Percentiles rank a stretch among this genome's conserved stretches.
Conservation (phyloP, 2,329 filamentous ascomycete genomes). For the Aspergillus pseudoglaucus region DNA sequence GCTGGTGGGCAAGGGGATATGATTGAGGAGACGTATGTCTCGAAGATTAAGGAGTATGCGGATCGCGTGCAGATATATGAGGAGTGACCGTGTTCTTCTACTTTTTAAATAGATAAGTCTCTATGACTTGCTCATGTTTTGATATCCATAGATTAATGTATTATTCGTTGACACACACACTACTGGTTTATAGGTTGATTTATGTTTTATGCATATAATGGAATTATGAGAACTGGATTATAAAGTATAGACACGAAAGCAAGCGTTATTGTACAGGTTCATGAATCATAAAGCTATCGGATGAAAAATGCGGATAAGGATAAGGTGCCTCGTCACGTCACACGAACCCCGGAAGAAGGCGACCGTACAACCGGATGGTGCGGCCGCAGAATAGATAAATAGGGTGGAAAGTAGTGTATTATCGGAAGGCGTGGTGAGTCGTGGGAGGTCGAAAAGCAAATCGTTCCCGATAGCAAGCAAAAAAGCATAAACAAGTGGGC, state of each 20-base stretch:
- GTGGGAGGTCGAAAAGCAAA: neutral
- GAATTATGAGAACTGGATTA: neutral
- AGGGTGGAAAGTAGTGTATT: no score
- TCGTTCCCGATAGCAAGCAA: slow-evolving; percentile 1
- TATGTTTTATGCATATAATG: neutral
- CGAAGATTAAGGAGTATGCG: slow-evolving; percentile 75
- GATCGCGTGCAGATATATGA: slow-evolving; percentile 78
- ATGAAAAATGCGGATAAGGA: slow-evolving; percentile 10
- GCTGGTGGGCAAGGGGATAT: slow-evolving; percentile 76
- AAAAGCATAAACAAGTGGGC: neutral
- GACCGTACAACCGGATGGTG: no score
- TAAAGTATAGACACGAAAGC: slow-evolving; percentile 1
- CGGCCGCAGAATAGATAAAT: no score
- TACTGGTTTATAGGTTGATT: neutral
- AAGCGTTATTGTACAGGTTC: slow-evolving; percentile 13
- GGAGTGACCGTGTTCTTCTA: slow-evolving; percentile 36
- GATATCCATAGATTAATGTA: neutral
- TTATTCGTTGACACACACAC: neutral
- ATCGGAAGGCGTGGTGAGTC: neutral
- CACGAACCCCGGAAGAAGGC: no score
- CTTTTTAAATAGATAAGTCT: neutral
- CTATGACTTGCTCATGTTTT: neutral
- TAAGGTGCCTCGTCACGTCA: slow-evolving; percentile 1
- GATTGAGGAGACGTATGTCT: slow-evolving; percentile 71
- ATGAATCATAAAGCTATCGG: slow-evolving; percentile 18